These are phyloP conservation scores for Oryza meyeriana DNA, from an alignment of 176 grass and related monocot species.

Conservation along the genomic window DNA sequence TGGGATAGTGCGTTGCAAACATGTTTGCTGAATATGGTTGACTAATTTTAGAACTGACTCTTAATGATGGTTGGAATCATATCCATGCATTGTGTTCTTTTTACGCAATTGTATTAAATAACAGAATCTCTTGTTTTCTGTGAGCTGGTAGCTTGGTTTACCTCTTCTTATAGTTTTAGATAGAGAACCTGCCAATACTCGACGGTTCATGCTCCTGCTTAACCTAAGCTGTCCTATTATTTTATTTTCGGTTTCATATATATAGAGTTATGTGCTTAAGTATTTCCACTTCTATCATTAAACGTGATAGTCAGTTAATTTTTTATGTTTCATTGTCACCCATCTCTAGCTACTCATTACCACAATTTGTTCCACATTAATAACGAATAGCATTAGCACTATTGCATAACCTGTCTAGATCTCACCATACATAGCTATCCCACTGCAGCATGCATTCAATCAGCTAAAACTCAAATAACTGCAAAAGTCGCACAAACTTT, in stretches of 20 bases:
- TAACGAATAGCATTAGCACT: not conserved
- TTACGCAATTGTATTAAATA: not conserved
- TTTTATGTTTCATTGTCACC: not conserved
- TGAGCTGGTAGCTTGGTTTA: not conserved
- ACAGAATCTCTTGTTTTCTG: not conserved
- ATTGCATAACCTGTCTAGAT: not conserved
- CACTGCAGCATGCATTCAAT: not conserved
- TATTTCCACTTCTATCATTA: not conserved
- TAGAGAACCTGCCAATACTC: not conserved
- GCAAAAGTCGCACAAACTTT: not conserved
- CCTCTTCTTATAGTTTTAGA: not conserved
- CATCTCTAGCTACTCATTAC: not conserved
- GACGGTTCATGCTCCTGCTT: slow-evolving; percentile 1
- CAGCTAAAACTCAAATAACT: not conserved
- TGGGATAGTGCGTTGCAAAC: not conserved
- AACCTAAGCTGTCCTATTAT: not conserved
- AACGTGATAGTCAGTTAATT: not conserved
- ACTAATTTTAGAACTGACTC: not conserved
- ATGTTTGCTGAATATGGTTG: not conserved
- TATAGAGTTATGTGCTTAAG: not conserved
- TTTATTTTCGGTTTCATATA: not conserved
- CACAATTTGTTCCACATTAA: not conserved
- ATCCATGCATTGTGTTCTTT: not conserved
- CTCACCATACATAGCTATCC: not conserved
- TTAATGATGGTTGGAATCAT: not conserved